Base-by-base conservation (phyloP, 139 green algal genomes). In the Chlorokybus atmophyticus region DNA sequence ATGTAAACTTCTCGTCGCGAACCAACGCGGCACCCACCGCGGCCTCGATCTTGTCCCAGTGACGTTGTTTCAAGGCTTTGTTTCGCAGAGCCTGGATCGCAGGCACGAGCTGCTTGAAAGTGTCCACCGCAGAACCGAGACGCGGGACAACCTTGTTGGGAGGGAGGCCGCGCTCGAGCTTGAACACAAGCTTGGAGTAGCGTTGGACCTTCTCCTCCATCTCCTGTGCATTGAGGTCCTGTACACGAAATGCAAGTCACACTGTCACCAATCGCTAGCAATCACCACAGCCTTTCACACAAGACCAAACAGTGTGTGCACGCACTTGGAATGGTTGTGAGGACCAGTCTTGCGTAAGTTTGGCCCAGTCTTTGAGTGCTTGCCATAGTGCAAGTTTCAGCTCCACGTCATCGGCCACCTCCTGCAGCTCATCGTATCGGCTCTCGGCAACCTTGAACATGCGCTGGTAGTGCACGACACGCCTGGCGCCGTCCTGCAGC, bases 321-420 rank as follows among this genome's bases (percentile, higher is more conserved):
- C n/a, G n/a, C n/a, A n/a, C n/a, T n/a, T n/a, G n/a, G n/a, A n/a
- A n/a, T n/a, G n/a, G n/a, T n/a, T n/a, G n/a, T n/a, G n/a, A 40
- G 0, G 47, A 32, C 82, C 82, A 89, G 1, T 8, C 54, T 3
- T 55, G 44, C 10, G 54, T 61, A 19, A 80, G 50, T 2, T 67
- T 53, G 4, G 73, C 68, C 67, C 83, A 90, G 29, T 85, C 81
- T 19, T 58, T 52, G 39, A 38, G 62, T 49, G 29, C 48, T 21
- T 58, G 32, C 84, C 84, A 93, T 48, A 93, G 59, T 3, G 54
- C 49, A 23, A 81, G 76, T 71, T 87, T 87, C 3, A 90, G 70
- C 23, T 60, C 54, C 8, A 93, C 75, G 53, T 89, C 79, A 23
- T 79, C 67, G 4, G 55, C 42, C 2, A 61, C 66, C 40, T 72